These are phyloP conservation scores for Trypanosoma melophagium DNA, from an alignment of 208 protist species.

Conservation along the genomic window DNA sequence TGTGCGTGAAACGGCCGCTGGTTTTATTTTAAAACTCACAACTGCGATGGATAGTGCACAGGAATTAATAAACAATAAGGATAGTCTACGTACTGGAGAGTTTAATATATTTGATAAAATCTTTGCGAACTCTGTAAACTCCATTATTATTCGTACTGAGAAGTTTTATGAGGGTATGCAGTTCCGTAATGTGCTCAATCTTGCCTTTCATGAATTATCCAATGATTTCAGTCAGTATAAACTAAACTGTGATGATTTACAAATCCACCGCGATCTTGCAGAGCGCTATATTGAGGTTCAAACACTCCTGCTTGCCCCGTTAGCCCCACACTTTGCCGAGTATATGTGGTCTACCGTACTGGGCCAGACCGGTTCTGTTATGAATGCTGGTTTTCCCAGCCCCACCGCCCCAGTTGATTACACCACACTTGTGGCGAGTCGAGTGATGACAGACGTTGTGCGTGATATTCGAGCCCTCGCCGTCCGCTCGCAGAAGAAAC, in stretches of 20 bases:
- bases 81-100: slow-evolving; percentile 55
- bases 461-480: slow-evolving; percentile 89
- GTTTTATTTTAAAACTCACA: slow-evolving; percentile 96
- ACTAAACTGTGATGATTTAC: slow-evolving; percentile 66
- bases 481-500: slow-evolving; percentile 80
- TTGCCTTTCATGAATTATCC: slow-evolving; percentile 94
- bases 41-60: slow-evolving; percentile 94
- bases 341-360: slow-evolving; percentile 94
- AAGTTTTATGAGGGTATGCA: slow-evolving; percentile 91
- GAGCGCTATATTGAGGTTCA: slow-evolving; percentile 92
- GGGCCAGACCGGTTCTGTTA: slow-evolving; percentile 53
- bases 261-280: slow-evolving; percentile 76
- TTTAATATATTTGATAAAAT: slow-evolving; percentile 89
- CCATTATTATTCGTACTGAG: slow-evolving; percentile 84
- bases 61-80: slow-evolving; percentile 46
- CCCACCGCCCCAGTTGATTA: slow-evolving; percentile 75
- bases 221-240: slow-evolving; percentile 94
- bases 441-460: slow-evolving; percentile 79
- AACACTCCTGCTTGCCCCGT: slow-evolving; percentile 94
- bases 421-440: slow-evolving; percentile 60
- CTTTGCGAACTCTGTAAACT: slow-evolving; percentile 94
- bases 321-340: slow-evolving; percentile 97
- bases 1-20: slow-evolving; percentile 90
- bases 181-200: slow-evolving; percentile 95
- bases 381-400: slow-evolving; percentile 61